Evolutionary conservation across 2,329 filamentous ascomycete species (phyloP).

Genomic region (Fusarium metavorans): DNA sequence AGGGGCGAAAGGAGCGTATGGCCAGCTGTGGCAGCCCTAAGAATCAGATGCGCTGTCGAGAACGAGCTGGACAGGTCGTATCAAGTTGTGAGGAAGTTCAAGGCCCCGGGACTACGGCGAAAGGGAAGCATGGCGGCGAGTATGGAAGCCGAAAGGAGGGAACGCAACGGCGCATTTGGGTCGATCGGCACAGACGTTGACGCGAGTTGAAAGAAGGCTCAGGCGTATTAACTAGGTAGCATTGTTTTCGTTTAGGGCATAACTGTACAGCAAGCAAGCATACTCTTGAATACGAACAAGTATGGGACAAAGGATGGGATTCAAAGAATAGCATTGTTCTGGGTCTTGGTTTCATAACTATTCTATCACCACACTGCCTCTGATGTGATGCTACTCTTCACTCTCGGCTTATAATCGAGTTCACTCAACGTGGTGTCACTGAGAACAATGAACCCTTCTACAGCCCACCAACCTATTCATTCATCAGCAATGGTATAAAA

Average conservation of each 20-base stretch:
- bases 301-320: not conserved
- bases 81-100: slow-evolving; percentile 77
- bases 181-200: slow-evolving; percentile 16
- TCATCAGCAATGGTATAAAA: not conserved
- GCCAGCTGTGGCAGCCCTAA: slow-evolving; percentile 86
- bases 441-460: not conserved
- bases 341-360: not conserved
- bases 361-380: not conserved
- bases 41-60: slow-evolving; percentile 86
- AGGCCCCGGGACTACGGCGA: slow-evolving; percentile 63
- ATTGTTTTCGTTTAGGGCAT: not conserved
- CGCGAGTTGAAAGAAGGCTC: slow-evolving; percentile 21
- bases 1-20: slow-evolving; percentile 90
- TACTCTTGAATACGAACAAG: not conserved
- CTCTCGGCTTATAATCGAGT: not conserved
- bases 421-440: not conserved
- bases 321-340: not conserved
- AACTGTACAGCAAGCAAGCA: not conserved
- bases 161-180: slow-evolving; percentile 24
- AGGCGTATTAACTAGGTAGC: slow-evolving; percentile 1
- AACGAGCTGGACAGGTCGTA: slow-evolving; percentile 89
- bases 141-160: slow-evolving; percentile 38
- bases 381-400: not conserved
- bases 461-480: not conserved
- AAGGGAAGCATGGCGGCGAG: slow-evolving; percentile 56